Percentiles rank a stretch among this genome's conserved stretches.
phyloP scores from a whole-genome alignment of 345 rosid species.

The Pseudoturritis turrita region DNA sequence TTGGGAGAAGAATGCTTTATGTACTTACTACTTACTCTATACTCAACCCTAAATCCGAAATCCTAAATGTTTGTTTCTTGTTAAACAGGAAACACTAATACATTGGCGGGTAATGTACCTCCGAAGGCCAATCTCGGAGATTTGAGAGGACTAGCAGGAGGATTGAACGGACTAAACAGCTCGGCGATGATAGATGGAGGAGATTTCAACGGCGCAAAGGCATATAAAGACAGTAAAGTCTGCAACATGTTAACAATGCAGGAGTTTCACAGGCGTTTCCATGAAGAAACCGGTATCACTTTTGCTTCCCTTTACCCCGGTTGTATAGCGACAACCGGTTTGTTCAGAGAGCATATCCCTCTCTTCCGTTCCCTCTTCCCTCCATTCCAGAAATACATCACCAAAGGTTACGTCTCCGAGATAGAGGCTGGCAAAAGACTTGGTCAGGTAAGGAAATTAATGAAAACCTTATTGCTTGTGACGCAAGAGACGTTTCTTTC shows the following conservation, averaged over 20 bases:
- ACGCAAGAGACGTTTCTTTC: background rate
- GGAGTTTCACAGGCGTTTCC: constrained; percentile 90
- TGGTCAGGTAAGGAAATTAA: constrained; percentile 41
- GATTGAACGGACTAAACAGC: constrained; percentile 79
- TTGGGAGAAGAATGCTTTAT: background rate
- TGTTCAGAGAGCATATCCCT: constrained; percentile 96
- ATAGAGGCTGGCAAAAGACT: constrained; percentile 89
- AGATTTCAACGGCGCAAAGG: constrained; percentile 92
- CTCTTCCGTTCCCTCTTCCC: constrained; percentile 91
- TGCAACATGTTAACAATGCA: constrained; percentile 98
- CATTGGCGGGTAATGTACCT: constrained; percentile 95
- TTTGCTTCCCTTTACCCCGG: constrained; percentile 95
- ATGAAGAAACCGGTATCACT: constrained; percentile 81
- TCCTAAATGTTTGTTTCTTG: background rate
- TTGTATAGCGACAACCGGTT: constrained; percentile 93
- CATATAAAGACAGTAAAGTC: constrained; percentile 98
- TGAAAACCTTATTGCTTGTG: background rate
- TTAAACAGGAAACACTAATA: constrained; percentile 77
- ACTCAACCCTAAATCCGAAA: background rate
- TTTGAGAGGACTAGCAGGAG: constrained; percentile 84
- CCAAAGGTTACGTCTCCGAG: constrained; percentile 93
- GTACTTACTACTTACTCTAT: background rate
- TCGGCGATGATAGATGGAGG: constrained; percentile 90
- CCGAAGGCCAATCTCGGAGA: constrained; percentile 95
- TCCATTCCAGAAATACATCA: constrained; percentile 96